A percentile compares a stretch with the other conserved stretches of the same genome.
These are phyloP conservation scores for Primulina eburnea DNA, from an alignment of 257 asterid genomes.

Conservation along the genomic window DNA sequence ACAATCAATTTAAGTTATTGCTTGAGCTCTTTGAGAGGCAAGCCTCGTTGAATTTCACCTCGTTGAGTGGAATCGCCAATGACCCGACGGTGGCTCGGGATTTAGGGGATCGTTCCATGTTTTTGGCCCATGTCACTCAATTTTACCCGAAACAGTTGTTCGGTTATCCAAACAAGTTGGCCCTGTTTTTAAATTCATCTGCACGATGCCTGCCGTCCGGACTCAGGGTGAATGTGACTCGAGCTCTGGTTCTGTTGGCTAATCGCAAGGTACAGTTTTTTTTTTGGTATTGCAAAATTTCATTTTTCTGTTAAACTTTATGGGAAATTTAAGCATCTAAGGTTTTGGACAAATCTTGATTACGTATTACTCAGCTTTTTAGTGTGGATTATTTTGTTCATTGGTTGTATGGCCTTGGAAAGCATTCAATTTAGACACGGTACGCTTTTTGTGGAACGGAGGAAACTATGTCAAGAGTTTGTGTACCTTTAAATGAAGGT, in stretches of 20 bases:
- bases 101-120: slow-evolving; percentile 70
- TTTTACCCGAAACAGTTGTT: slow-evolving; percentile 52
- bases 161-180: slow-evolving; percentile 58
- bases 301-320: background rate
- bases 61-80: slow-evolving; percentile 60
- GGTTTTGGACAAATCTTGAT: background rate
- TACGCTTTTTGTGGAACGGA: too few relatives aligned
- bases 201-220: slow-evolving; percentile 64
- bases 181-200: slow-evolving; percentile 57
- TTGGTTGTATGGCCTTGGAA: too few relatives aligned
- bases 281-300: background rate
- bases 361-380: background rate
- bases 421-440: background rate
- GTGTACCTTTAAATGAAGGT: background rate
- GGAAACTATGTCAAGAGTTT: slow-evolving; percentile 5
- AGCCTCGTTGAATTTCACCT: slow-evolving; percentile 72
- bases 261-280: slow-evolving; percentile 55
- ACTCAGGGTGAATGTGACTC: slow-evolving; percentile 59
- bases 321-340: background rate
- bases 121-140: slow-evolving; percentile 77
- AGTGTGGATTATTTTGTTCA: background rate
- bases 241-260: slow-evolving; percentile 68
- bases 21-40: slow-evolving; percentile 80
- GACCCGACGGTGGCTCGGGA: slow-evolving; percentile 69
- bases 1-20: slow-evolving; percentile 72